Percentiles rank a stretch among this genome's conserved stretches.
Conservation (phyloP, 495 filamentous ascomycete genomes). For the Aspergillus steynii region DNA sequence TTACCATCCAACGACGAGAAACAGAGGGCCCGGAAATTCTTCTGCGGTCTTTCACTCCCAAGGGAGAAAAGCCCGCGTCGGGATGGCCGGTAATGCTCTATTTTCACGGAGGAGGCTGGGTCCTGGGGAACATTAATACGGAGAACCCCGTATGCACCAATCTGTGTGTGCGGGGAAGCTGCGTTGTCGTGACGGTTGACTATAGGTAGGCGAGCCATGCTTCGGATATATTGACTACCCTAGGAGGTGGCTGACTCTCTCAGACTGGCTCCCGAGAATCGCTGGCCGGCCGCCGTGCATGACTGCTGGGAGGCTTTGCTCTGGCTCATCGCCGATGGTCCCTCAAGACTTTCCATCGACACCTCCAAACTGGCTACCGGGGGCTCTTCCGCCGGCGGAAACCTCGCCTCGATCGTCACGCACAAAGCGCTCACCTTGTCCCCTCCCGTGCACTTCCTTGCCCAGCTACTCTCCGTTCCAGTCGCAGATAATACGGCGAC, state of each 20-base stretch:
- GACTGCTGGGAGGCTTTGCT: constrained; percentile 59
- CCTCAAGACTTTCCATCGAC: constrained; percentile 41
- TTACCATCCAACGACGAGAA: constrained; percentile 44
- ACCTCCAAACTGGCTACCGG: constrained; percentile 50
- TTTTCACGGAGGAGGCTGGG: constrained; percentile 62
- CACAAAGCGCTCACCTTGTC: constrained; percentile 50
- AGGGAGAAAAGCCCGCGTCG: constrained; percentile 35
- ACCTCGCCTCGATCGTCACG: constrained; percentile 55
- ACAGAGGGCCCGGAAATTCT: constrained; percentile 49
- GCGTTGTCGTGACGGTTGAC: constrained; percentile 56
- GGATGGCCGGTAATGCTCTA: constrained; percentile 60
- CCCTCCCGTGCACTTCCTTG: constrained; percentile 42
- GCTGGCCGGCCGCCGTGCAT: constrained; percentile 56
- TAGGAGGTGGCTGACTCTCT: background rate
- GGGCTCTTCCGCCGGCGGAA: constrained; percentile 57
- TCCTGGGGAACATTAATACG: constrained; percentile 58
- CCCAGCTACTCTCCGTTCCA: constrained; percentile 57
- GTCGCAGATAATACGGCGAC: constrained; percentile 59
- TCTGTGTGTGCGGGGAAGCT: constrained; percentile 48
- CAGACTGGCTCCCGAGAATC: constrained; percentile 56
- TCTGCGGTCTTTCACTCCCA: constrained; percentile 51
- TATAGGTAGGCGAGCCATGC: constrained; percentile 41
- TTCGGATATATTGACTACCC: background rate
- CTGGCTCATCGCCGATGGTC: constrained; percentile 50
- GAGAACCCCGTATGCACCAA: constrained; percentile 60